Evolutionary conservation across 352 stramenopile genomes (phyloP).

Genomic region (Phytophthora sp.): DNA sequence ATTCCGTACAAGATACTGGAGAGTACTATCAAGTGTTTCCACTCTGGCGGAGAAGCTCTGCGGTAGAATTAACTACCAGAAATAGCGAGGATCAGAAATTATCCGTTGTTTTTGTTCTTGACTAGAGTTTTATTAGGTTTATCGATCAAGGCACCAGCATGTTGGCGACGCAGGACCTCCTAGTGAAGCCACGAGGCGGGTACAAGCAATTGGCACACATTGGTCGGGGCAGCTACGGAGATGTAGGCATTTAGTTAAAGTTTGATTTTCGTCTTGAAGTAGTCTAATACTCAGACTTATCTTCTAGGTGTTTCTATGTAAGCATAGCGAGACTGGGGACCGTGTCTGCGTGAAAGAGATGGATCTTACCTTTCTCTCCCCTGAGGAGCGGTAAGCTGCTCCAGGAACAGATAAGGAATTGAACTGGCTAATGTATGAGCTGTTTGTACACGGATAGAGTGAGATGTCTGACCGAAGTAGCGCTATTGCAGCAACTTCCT

Average conservation of each 20-base stretch:
- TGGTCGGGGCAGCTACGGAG: conserved; percentile 55
- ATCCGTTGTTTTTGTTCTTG: too few relatives aligned
- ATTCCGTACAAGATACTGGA: conserved; percentile 79
- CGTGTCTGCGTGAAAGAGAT: conserved; percentile 67
- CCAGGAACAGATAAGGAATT: background rate
- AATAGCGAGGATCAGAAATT: conserved; percentile 20
- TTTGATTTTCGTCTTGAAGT: conserved; percentile 1
- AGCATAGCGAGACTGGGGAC: conserved; percentile 28
- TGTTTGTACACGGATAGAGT: conserved; percentile 28
- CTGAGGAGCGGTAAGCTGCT: conserved; percentile 45
- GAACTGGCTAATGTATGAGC: background rate
- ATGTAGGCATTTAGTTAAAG: conserved; percentile 42
- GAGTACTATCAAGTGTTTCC: conserved; percentile 70
- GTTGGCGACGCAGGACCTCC: conserved; percentile 14
- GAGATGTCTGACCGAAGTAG: conserved; percentile 55
- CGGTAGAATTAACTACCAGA: conserved; percentile 29
- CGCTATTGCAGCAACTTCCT: conserved; percentile 52
- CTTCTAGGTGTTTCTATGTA: conserved; percentile 55
- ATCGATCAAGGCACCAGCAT: background rate
- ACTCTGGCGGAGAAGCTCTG: conserved; percentile 34
- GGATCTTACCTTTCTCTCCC: conserved; percentile 50
- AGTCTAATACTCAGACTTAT: too few relatives aligned
- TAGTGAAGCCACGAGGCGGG: conserved; percentile 23
- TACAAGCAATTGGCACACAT: conserved; percentile 50
- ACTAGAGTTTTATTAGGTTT: too few relatives aligned